These are phyloP conservation scores for Penicillium sp. DNA, from an alignment of 2,329 filamentous ascomycete species.

Conservation along the genomic window DNA sequence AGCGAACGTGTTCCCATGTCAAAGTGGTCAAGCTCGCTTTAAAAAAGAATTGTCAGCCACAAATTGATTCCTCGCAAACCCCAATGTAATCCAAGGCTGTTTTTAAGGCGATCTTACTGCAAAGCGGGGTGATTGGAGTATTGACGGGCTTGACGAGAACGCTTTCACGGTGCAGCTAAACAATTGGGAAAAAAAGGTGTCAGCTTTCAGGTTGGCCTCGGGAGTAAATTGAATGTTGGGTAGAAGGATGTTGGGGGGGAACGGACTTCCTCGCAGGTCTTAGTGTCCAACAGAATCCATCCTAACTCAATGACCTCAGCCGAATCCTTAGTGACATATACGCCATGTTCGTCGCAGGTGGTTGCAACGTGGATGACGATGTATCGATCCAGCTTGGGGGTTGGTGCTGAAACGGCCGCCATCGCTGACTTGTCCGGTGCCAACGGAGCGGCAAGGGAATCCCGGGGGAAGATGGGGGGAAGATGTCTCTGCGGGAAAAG, in stretches of 20 bases:
- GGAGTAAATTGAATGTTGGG: conserved; percentile 10
- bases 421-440: conserved; percentile 34
- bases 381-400: conserved; percentile 85
- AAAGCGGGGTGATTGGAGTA: conserved; percentile 95
- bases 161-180: conserved; percentile 86
- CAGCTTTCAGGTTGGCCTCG: conserved; percentile 24
- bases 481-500: conserved; percentile 29
- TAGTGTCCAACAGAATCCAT: conserved; percentile 93
- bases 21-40: conserved; percentile 92
- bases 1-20: conserved; percentile 98
- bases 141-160: conserved; percentile 98
- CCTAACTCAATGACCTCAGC: conserved; percentile 98
- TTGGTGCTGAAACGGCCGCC: conserved; percentile 50
- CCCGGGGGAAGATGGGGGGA: conserved; percentile 16
- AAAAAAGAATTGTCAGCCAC: conserved; percentile 33
- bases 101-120: conserved; percentile 72
- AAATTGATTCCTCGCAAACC: conserved; percentile 16
- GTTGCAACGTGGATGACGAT: conserved; percentile 98
- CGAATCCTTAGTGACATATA: conserved; percentile 98
- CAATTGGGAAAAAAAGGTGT: conserved; percentile 17
- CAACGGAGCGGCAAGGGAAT: conserved; percentile 31
- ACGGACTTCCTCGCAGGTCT: conserved; percentile 85
- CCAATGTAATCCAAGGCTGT: conserved; percentile 6
- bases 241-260: conserved; percentile 10
- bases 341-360: conserved; percentile 97